phyloP scores from a whole-genome alignment of 73 alveolate genomes.

The Tetrahymena malaccensis region DNA sequence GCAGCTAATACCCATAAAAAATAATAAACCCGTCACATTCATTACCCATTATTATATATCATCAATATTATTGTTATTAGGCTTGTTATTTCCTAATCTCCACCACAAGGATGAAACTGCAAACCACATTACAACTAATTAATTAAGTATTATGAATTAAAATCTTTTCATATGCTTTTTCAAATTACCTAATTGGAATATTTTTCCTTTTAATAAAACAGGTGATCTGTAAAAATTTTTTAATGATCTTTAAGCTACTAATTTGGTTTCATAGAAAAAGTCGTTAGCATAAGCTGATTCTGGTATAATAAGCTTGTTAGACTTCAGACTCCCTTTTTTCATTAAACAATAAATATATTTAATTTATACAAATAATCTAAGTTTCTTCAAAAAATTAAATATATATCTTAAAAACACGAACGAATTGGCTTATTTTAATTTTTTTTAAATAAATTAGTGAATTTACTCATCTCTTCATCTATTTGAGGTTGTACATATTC shows the following conservation, averaged over 20 bases:
- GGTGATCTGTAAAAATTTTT: background rate
- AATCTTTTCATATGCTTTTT: background rate
- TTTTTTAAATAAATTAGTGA: background rate
- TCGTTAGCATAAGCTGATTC: background rate
- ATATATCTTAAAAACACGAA: too few relatives aligned
- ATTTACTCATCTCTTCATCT: background rate
- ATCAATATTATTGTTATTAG: background rate
- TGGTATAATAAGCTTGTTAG: background rate
- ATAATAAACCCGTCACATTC: background rate
- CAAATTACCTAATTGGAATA: background rate
- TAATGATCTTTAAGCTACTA: background rate
- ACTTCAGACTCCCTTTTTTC: background rate
- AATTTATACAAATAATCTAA: too few relatives aligned
- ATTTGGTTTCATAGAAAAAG: background rate
- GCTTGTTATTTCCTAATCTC: background rate
- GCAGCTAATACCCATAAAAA: background rate
- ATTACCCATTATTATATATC: background rate
- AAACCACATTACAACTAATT: background rate
- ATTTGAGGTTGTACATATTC: background rate
- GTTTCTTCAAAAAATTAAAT: too few relatives aligned
- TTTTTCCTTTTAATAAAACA: background rate
- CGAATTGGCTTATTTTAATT: too few relatives aligned
- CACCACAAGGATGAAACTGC: background rate
- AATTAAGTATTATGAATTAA: too few relatives aligned
- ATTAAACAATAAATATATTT: too few relatives aligned